Evolutionary conservation across 306 rosid species (phyloP), one percentile per base, ranked within the genome.

Genomic region (Pterocarpus santalinus): DNA sequence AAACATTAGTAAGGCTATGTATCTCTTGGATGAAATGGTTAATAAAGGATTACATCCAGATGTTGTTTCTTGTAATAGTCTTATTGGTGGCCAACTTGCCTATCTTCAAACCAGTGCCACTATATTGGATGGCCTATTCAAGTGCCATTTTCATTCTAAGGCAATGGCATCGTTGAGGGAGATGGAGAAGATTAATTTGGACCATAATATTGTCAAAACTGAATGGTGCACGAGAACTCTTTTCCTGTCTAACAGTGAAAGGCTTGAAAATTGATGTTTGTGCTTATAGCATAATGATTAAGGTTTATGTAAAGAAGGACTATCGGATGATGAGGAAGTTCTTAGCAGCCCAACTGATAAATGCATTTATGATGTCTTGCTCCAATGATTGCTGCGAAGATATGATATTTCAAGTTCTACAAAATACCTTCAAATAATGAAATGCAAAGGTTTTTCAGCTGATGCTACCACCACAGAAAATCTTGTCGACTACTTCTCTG

Each of bases 401-500:
- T 34, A 35, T 35, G 77, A 72, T 17, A 34, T 16, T 35, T 52
- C 64, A 15, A 53, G 65, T 49, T 8, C 62, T 14, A 15, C 22
- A 5, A 53, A 72, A 33, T 35, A 51, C 38, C 64, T 72, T 15
- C 77, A 53, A 14, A 17, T 34, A 72, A 53, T 72, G 77, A 35
- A 14, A 35, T 65, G 2, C 5, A 53, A 38, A 38, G 77, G 77
- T 33, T 35, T 53, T 55, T 16, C 49, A 3, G 33, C 33, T 12
- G 51, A 72, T 52, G 65, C 77, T 1, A n/a, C 51, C 2, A 55
- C 65, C 0, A 56, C 65, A 35, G 33, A 32, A 17, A 14, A 53
- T 51, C 22, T 53, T n/a, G 13, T 52, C 13, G 13, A 72, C 49
- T 15, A 16, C 33, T 52, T 53, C 49, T 68, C 73, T 28, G n/a